A percentile compares a stretch with the other conserved stretches of the same genome.
Conservation (phyloP, 306 rosid genomes). For the Delonix regia region DNA sequence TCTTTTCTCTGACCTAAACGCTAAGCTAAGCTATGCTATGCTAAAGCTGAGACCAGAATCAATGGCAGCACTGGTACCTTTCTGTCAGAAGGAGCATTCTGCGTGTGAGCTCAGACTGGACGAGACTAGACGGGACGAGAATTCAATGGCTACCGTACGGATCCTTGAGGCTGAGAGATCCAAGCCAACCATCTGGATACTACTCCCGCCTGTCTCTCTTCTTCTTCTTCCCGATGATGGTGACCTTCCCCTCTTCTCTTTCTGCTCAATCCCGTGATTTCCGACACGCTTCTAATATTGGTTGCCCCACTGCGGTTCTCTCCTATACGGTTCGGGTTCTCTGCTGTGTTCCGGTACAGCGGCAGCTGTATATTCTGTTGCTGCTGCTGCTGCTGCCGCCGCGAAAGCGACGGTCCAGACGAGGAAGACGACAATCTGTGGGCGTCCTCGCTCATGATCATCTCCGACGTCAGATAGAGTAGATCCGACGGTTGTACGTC, state of each 20-base stretch:
- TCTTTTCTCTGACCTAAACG: not conserved
- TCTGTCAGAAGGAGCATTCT: conserved; percentile 16
- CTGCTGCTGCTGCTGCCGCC: not conserved
- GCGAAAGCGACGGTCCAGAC: not conserved
- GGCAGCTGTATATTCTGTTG: conserved; percentile 23
- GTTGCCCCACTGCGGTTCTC: conserved; percentile 44
- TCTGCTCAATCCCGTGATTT: conserved; percentile 79
- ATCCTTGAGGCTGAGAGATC: conserved; percentile 45
- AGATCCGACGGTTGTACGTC: conserved; percentile 74
- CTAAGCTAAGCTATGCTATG: not conserved
- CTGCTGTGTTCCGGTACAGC: conserved; percentile 5
- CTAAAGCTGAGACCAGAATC: not conserved
- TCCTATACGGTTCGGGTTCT: not conserved
- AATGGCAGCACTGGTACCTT: not conserved
- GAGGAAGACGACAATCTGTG: conserved; percentile 25
- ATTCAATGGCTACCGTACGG: conserved; percentile 36
- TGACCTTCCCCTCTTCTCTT: not conserved
- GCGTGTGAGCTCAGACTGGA: not conserved
- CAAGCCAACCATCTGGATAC: conserved; percentile 60
- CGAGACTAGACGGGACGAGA: not conserved
- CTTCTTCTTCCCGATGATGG: conserved; percentile 23
- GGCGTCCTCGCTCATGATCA: conserved; percentile 57
- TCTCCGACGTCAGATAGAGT: conserved; percentile 73
- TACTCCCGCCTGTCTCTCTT: conserved; percentile 39
- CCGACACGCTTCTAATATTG: conserved; percentile 76